Percentiles rank a stretch among this genome's conserved stretches.
These are phyloP conservation scores for Trichoderma sp. DNA, from an alignment of 2,329 filamentous ascomycete genomes.

Conservation along the genomic window DNA sequence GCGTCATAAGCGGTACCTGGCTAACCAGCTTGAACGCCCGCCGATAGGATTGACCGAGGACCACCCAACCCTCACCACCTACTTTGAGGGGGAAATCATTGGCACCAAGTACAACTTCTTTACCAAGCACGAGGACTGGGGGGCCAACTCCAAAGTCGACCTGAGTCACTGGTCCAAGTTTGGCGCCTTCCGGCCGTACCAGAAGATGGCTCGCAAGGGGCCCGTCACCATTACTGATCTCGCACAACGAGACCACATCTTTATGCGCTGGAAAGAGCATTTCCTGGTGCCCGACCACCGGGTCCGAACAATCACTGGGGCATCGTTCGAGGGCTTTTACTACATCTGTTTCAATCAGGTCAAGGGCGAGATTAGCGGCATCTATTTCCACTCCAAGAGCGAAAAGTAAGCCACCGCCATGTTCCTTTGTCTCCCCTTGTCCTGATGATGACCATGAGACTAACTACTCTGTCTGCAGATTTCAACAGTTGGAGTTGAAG, in stretches of 20 bases:
- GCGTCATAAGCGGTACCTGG: slow-evolving; percentile 22
- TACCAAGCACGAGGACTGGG: slow-evolving; percentile 88
- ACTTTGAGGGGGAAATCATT: slow-evolving; percentile 98
- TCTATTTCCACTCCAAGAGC: slow-evolving; percentile 97
- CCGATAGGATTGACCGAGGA: slow-evolving; percentile 82
- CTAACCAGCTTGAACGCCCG: slow-evolving; percentile 14
- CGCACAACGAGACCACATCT: slow-evolving; percentile 82
- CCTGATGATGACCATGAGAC: not conserved
- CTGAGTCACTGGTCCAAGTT: slow-evolving; percentile 93
- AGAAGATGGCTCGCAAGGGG: slow-evolving; percentile 60
- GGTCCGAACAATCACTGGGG: slow-evolving; percentile 86
- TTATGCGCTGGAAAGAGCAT: slow-evolving; percentile 99
- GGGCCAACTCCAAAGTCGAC: slow-evolving; percentile 87
- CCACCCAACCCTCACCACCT: slow-evolving; percentile 95
- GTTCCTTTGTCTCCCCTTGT: not conserved
- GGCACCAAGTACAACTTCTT: slow-evolving; percentile 93
- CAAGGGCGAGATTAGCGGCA: slow-evolving; percentile 81
- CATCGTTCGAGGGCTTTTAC: slow-evolving; percentile 98
- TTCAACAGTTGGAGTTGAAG: slow-evolving; percentile 89
- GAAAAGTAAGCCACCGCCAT: slow-evolving; percentile 73
- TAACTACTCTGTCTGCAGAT: slow-evolving; percentile 53
- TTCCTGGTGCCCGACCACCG: slow-evolving; percentile 95
- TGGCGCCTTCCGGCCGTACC: slow-evolving; percentile 77
- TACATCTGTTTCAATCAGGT: slow-evolving; percentile 99
- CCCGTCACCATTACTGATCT: slow-evolving; percentile 66